These are phyloP conservation scores for Leishmania braziliensis DNA, from an alignment of 208 protist species.

Conservation along the genomic window DNA sequence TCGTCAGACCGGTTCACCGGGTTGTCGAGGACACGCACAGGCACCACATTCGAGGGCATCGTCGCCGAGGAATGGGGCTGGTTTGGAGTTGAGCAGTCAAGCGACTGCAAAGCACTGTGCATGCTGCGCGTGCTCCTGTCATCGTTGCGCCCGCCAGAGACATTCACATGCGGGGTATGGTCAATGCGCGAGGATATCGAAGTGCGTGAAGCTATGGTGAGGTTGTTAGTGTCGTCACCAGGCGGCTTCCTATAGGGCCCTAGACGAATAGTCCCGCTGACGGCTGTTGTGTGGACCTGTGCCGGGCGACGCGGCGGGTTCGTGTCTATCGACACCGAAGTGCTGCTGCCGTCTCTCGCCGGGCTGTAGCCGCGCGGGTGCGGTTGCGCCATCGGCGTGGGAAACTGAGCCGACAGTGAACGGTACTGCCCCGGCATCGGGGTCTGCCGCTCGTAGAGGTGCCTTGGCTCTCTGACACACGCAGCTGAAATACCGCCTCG, in stretches of 20 bases:
- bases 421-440: neutral
- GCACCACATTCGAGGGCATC: neutral
- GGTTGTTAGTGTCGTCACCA: neutral
- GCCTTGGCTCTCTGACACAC: neutral
- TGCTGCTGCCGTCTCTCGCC: neutral
- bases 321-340: neutral
- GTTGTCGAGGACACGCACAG: conserved; percentile 23
- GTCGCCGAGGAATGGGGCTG: neutral
- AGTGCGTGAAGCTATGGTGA: neutral
- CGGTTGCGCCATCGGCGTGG: neutral
- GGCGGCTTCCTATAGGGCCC: neutral
- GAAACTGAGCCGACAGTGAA: neutral
- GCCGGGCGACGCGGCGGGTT: neutral
- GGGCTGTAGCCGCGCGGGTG: neutral
- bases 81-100: conserved; percentile 1
- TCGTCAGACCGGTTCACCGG: neutral
- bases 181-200: neutral
- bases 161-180: conserved; percentile 6
- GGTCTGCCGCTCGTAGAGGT: conserved; percentile 8
- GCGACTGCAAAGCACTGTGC: conserved; percentile 8
- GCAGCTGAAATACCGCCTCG: neutral
- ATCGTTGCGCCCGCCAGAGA: neutral
- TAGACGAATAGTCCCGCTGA: conserved; percentile 11
- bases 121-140: neutral
- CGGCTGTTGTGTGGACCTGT: conserved; percentile 1